A percentile compares a stretch with the other conserved stretches of the same genome.
phyloP scores from a whole-genome alignment of 768 basidiomycete species.

The Boletus vermiculosoides region DNA sequence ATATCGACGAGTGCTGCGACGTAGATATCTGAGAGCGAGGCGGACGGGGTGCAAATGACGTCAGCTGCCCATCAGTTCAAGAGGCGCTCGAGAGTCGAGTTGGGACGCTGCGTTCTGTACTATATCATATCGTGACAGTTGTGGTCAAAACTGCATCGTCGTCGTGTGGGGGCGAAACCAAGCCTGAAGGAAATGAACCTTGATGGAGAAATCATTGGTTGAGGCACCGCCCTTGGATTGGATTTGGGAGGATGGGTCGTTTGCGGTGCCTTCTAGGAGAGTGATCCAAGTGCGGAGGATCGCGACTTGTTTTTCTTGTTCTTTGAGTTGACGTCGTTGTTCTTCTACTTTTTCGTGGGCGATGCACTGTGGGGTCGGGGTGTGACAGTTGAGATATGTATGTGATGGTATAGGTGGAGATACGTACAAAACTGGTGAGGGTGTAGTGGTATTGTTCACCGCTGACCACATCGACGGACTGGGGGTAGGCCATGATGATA shows the following conservation, averaged over 20 bases:
- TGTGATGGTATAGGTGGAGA: no score
- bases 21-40: slow-evolving; percentile 51
- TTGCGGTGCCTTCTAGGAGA: slow-evolving; percentile 62
- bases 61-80: slow-evolving; percentile 90
- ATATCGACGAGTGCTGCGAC: slow-evolving; percentile 61
- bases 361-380: no score
- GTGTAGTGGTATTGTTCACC: slow-evolving; percentile 80
- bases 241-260: slow-evolving; percentile 36
- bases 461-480: slow-evolving; percentile 35
- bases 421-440: slow-evolving; percentile 73
- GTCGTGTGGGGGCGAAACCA: no score
- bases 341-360: slow-evolving; percentile 89
- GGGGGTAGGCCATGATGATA: slow-evolving; percentile 19
- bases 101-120: slow-evolving; percentile 77
- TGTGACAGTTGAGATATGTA: no score
- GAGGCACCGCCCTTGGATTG: slow-evolving; percentile 50
- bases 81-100: slow-evolving; percentile 73
- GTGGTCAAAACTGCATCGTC: neutral
- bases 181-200: slow-evolving; percentile 41
- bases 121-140: no score
- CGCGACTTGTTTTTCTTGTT: slow-evolving; percentile 82
- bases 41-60: slow-evolving; percentile 56
- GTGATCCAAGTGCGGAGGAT: slow-evolving; percentile 67
- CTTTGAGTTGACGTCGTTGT: slow-evolving; percentile 73
- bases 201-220: slow-evolving; percentile 87